Evolutionary conservation across 2,329 filamentous ascomycete genomes (phyloP).

Genomic region (Dactylonectria macrodidyma): DNA sequence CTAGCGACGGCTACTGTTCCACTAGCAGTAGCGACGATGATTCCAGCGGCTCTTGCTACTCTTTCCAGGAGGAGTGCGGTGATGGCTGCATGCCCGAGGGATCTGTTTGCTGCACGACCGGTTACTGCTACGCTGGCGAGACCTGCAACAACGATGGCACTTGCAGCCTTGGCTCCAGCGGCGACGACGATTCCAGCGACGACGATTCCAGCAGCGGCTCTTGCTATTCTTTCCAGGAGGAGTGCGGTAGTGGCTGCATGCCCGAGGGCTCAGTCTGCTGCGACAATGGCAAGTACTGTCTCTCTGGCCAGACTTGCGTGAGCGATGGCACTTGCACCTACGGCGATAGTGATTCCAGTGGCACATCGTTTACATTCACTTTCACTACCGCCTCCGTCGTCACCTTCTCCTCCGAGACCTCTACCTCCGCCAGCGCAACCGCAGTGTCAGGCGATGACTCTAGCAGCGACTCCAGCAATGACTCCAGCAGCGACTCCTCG

Average conservation of each 20-base stretch:
- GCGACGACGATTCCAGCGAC: constrained; percentile 27
- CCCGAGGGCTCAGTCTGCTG: constrained; percentile 41
- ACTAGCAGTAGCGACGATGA: constrained; percentile 27
- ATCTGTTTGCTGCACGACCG: constrained; percentile 44
- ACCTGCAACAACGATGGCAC: constrained; percentile 37
- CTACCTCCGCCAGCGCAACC: not conserved
- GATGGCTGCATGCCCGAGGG: constrained; percentile 48
- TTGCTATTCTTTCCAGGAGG: constrained; percentile 20
- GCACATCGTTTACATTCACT: not conserved
- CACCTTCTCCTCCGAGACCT: not conserved
- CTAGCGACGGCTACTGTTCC: constrained; percentile 40
- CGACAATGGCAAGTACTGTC: constrained; percentile 40
- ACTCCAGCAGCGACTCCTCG: not conserved
- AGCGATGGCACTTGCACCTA: constrained; percentile 33
- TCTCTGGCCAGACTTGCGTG: constrained; percentile 44
- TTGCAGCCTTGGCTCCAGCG: constrained; percentile 40
- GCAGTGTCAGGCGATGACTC: not conserved
- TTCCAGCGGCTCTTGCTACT: constrained; percentile 37
- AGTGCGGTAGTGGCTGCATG: constrained; percentile 40
- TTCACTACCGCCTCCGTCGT: not conserved
- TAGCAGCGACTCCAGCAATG: not conserved
- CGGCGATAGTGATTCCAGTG: not conserved
- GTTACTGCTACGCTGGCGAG: constrained; percentile 51
- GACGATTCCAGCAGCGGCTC: constrained; percentile 14
- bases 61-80: constrained; percentile 41